phyloP scores from a whole-genome alignment of 2,329 filamentous ascomycete species.

The Epichloe baconii region DNA sequence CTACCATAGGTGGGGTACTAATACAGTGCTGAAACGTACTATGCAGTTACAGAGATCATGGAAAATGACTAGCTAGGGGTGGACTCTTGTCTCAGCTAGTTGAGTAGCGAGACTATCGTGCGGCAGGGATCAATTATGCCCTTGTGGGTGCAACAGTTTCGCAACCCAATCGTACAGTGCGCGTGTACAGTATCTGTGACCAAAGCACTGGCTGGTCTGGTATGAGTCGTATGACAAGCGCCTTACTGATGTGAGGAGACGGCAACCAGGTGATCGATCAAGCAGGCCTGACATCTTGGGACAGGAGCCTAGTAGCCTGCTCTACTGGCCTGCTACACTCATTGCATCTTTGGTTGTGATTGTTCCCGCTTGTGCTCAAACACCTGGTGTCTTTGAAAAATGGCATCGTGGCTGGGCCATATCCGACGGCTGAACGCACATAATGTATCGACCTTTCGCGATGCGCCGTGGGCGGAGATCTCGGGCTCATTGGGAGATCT shows the following conservation, averaged over 20 bases:
- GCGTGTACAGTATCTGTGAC: background rate
- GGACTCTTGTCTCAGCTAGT: too few species aligned
- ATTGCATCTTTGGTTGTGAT: background rate
- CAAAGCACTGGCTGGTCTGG: background rate
- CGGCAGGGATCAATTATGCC: too few species aligned
- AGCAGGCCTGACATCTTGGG: background rate
- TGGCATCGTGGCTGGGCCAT: slow-evolving; percentile 16
- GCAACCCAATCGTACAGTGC: background rate
- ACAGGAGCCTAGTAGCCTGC: background rate
- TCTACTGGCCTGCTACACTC: background rate
- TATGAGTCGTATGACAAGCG: background rate
- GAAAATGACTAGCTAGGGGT: too few species aligned
- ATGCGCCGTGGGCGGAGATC: slow-evolving; percentile 52
- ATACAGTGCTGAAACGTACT: too few species aligned
- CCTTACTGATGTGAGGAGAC: too few species aligned
- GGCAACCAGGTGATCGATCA: background rate
- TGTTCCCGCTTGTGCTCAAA: background rate
- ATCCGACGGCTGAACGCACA: slow-evolving; percentile 26
- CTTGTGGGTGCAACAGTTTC: too few species aligned
- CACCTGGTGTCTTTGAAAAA: slow-evolving; percentile 2
- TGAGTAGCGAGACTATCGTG: too few species aligned
- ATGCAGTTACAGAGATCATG: too few species aligned
- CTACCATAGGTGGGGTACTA: too few species aligned
- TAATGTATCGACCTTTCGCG: slow-evolving; percentile 35
- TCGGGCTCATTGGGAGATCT: slow-evolving; percentile 81